phyloP scores from a whole-genome alignment of 2,329 filamentous ascomycete genomes.

The Xylariaceae sp. region DNA sequence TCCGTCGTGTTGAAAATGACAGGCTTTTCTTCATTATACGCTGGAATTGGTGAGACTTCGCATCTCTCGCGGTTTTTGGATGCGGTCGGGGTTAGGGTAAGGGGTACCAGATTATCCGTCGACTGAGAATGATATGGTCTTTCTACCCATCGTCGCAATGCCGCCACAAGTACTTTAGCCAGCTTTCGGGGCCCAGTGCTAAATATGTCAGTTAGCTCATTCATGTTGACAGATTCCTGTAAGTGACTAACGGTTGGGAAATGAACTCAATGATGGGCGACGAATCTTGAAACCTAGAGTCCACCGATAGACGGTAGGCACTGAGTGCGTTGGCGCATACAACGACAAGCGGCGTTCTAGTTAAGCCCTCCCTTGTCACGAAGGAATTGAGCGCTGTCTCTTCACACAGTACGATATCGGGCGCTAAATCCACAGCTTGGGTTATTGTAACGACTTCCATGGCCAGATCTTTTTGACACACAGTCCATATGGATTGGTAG shows the following conservation, averaged over 20 bases:
- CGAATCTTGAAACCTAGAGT: conserved; percentile 24
- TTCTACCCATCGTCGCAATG: conserved; percentile 23
- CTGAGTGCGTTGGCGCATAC: conserved; percentile 44
- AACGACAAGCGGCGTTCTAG: conserved; percentile 40
- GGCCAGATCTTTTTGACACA: conserved; percentile 16
- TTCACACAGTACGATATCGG: conserved; percentile 37
- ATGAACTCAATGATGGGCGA: conserved; percentile 45
- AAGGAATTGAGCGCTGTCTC: conserved; percentile 26
- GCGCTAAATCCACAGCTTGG: conserved; percentile 12
- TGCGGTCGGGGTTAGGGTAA: neutral
- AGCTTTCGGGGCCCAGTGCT: conserved; percentile 48
- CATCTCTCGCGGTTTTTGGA: neutral
- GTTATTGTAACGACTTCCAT: conserved; percentile 19
- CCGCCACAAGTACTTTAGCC: conserved; percentile 40
- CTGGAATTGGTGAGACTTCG: neutral
- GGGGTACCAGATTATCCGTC: neutral
- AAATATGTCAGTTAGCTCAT: neutral
- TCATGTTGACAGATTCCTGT: neutral
- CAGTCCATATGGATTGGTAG: conserved; percentile 20
- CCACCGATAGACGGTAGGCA: conserved; percentile 35
- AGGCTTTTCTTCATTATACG: neutral
- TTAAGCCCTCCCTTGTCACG: neutral
- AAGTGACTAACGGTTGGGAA: conserved; percentile 45
- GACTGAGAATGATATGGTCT: conserved; percentile 3
- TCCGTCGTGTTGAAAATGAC: neutral